Evolutionary conservation across 805 yeast genomes (phyloP), one percentile per base, ranked within the genome.

Genomic region (Saccharomyces mikatae): DNA sequence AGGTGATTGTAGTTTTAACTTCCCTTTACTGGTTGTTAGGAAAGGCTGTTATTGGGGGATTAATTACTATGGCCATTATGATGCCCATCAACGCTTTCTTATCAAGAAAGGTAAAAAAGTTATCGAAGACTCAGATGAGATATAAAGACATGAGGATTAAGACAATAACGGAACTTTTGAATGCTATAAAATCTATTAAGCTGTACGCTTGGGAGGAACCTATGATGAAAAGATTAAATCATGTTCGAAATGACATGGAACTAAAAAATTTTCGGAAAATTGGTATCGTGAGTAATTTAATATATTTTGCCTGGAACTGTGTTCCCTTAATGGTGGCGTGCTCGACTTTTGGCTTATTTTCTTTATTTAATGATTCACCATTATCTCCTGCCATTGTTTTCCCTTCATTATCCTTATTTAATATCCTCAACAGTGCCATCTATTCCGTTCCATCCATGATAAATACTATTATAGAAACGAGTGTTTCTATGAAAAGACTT

Each of bases 201-300:
- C 69, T 85, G 28, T 85, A 83, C 61, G 81, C 87, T 0, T 84
- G 88, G 86, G 91, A 85, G 64, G 70, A 71, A 32, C 85, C 89
- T 27, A 81, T 84, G 82, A 61, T 81, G 41, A 70, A 73, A 22
- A 79, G 77, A 57, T 67, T 85, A 11, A 61, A 72, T 10, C 77
- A 76, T 54, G 75, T 80, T 29, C 77, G 90, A 72, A 82, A 84
- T 60, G 76, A 78, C 53, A 70, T 78, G 56, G 89, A 85, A 63
- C 68, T 85, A 58, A 70, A 66, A 41, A 82, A 80, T 58, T 67
- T 79, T 59, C 73, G 73, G 55, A 77, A 64, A 54, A 80, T 82
- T 54, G 80, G 83, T 46, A 59, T 76, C 13, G 64, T 75, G 27
- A 71, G 77, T 31, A 81, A 82, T 4, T 55, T 73, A 36, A 73